phyloP scores from a whole-genome alignment of 139 green algal genomes.

The Coelastrella sp. region DNA sequence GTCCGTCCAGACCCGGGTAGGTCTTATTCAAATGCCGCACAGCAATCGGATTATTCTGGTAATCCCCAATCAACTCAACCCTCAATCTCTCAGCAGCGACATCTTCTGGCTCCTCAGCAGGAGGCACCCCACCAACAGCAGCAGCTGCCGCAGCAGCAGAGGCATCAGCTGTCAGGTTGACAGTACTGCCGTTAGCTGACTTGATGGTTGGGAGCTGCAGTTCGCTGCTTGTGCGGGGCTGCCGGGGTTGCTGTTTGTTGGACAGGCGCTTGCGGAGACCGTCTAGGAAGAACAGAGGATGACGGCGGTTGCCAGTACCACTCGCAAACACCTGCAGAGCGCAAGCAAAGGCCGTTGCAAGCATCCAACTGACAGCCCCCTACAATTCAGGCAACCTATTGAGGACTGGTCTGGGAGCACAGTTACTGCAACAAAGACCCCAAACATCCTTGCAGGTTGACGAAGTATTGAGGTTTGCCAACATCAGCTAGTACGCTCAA shows the following conservation, averaged over 20 bases:
- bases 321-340: conserved; percentile 65
- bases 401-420: too few species aligned
- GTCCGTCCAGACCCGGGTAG: conserved; percentile 76
- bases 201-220: conserved; percentile 41
- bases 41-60: conserved; percentile 74
- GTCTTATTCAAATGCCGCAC: conserved; percentile 83
- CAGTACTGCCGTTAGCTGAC: background rate
- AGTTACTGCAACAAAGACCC: too few species aligned
- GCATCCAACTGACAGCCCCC: too few species aligned
- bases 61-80: conserved; percentile 44
- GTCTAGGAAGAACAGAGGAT: conserved; percentile 95
- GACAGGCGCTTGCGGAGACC: conserved; percentile 5
- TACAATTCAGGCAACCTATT: too few species aligned
- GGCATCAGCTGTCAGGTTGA: background rate
- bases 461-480: too few species aligned
- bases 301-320: conserved; percentile 80
- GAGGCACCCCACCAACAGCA: background rate
- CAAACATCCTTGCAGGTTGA: too few species aligned
- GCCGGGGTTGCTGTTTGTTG: background rate
- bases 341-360: background rate
- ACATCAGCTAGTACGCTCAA: too few species aligned
- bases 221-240: background rate
- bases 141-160: conserved; percentile 15
- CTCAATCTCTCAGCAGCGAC: conserved; percentile 44
- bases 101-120: conserved; percentile 41